These are phyloP conservation scores for Tulasnella sp. DNA, from an alignment of 768 basidiomycete genomes.

Conservation along the genomic window DNA sequence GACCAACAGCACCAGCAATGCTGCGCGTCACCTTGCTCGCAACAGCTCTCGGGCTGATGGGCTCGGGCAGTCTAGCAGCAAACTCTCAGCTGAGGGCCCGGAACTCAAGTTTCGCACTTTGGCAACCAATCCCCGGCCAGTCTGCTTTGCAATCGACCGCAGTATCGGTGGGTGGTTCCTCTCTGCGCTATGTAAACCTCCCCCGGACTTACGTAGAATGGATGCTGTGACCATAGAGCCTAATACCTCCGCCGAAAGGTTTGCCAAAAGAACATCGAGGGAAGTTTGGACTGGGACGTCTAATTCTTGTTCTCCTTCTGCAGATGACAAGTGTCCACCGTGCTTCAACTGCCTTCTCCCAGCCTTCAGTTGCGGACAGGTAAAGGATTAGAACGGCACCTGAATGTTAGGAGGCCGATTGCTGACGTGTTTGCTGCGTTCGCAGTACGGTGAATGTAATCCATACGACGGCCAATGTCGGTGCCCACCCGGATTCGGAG, in stretches of 20 bases:
- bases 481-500: constrained; percentile 97
- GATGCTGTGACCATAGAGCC: neutral
- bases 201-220: neutral
- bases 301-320: neutral
- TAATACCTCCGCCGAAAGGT: constrained; percentile 9
- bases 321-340: constrained; percentile 46
- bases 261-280: neutral
- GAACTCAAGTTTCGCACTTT: constrained; percentile 21
- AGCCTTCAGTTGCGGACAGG: constrained; percentile 86
- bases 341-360: constrained; percentile 98
- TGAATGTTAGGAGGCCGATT: neutral
- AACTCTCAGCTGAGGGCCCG: neutral
- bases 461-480: constrained; percentile 94
- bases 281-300: neutral
- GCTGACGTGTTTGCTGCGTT: constrained; percentile 1
- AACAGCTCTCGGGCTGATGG: constrained; percentile 10
- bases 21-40: constrained; percentile 16
- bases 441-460: constrained; percentile 78
- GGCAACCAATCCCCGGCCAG: constrained; percentile 22
- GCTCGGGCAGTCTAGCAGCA: neutral
- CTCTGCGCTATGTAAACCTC: neutral
- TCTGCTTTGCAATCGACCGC: neutral
- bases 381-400: constrained; percentile 27
- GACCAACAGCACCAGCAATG: neutral
- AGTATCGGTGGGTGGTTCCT: neutral